These are phyloP conservation scores for Pleurotus sapidus DNA, from an alignment of 768 basidiomycete genomes.

Conservation along the genomic window DNA sequence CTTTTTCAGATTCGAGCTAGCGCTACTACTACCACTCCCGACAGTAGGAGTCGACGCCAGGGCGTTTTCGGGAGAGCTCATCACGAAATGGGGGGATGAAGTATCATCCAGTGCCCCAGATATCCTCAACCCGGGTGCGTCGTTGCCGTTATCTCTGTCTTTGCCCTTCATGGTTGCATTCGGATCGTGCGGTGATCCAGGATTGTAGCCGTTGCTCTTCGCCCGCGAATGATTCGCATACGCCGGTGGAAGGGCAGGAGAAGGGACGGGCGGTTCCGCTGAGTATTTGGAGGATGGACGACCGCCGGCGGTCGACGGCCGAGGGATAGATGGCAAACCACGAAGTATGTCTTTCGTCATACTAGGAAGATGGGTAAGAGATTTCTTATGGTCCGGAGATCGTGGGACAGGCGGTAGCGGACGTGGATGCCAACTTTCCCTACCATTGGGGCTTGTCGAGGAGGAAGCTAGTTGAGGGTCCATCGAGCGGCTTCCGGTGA, in stretches of 20 bases:
- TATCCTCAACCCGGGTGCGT: not conserved
- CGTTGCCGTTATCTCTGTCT: not conserved
- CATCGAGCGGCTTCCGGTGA: constrained; percentile 17
- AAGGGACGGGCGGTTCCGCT: not conserved
- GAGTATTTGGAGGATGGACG: not conserved
- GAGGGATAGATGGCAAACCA: not conserved
- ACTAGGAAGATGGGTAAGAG: constrained; percentile 10
- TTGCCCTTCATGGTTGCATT: not conserved
- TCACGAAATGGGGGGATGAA: not conserved
- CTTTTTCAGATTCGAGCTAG: constrained; percentile 29
- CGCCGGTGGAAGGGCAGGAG: not conserved
- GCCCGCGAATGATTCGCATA: not conserved
- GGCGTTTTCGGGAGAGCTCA: not conserved
- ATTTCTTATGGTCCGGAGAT: constrained; percentile 15
- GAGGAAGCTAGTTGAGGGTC: not conserved
- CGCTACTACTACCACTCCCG: constrained; percentile 17
- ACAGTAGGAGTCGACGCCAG: constrained; percentile 11
- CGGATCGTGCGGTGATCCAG: not conserved
- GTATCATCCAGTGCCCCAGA: not conserved
- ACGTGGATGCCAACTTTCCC: not conserved
- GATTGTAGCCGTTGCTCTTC: not conserved
- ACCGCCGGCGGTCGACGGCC: not conserved
- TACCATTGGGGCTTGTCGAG: constrained; percentile 12
- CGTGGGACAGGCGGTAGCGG: constrained; percentile 12
- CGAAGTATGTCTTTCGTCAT: constrained; percentile 5